These are phyloP conservation scores for Leccinum longicurvipes DNA, from an alignment of 768 basidiomycete species.

Conservation along the genomic window DNA sequence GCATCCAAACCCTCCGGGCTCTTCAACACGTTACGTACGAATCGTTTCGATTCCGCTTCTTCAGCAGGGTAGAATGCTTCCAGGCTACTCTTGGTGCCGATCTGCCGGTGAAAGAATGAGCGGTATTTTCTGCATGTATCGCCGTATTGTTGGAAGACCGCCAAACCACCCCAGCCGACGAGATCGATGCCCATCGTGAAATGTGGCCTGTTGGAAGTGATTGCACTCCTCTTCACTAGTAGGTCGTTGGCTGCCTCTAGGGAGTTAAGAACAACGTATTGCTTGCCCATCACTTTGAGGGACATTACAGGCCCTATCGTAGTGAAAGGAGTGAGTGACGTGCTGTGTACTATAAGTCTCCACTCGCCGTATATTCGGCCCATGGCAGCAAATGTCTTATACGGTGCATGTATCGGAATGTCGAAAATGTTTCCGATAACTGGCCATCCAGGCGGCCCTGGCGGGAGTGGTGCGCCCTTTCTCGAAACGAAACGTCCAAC, in stretches of 20 bases:
- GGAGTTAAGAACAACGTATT: constrained; percentile 48
- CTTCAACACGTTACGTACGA: constrained; percentile 1
- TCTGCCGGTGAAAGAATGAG: constrained; percentile 1
- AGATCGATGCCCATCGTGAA: no score
- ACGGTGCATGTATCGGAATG: constrained; percentile 48
- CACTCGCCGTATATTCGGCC: constrained; percentile 44
- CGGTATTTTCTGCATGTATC: not conserved
- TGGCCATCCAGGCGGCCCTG: constrained; percentile 24
- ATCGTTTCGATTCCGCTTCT: constrained; percentile 3
- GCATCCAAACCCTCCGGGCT: constrained; percentile 1
- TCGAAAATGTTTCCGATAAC: constrained; percentile 56
- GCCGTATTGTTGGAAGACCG: not conserved
- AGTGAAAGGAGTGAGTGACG: constrained; percentile 4
- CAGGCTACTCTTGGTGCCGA: constrained; percentile 8
- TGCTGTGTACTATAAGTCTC: not conserved
- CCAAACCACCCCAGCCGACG: not conserved
- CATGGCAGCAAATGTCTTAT: constrained; percentile 44
- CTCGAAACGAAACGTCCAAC: not conserved
- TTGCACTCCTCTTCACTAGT: constrained; percentile 9
- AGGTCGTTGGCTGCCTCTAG: constrained; percentile 28
- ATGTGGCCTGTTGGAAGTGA: not conserved
- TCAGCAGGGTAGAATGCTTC: constrained; percentile 1
- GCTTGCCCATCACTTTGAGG: constrained; percentile 33
- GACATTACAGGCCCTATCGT: constrained; percentile 9
- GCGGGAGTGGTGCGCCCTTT: constrained; percentile 1